These are phyloP conservation scores for Grifola frondosa DNA, from an alignment of 1,284 basidiomycete genomes.

Conservation along the genomic window DNA sequence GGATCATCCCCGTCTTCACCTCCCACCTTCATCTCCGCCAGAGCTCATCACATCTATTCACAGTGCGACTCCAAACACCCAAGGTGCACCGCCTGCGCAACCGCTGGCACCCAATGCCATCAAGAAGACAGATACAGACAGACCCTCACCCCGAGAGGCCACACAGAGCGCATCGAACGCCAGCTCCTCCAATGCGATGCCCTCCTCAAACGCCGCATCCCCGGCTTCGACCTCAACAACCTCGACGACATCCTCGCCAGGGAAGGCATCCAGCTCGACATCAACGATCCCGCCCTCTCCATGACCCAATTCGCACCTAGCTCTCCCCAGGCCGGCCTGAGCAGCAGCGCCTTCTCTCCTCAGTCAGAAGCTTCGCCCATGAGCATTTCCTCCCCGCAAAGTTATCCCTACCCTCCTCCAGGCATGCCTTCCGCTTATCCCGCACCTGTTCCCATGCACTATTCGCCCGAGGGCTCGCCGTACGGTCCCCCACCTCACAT, in stretches of 20 bases:
- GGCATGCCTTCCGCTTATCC: conserved; percentile 29
- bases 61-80: conserved; percentile 85
- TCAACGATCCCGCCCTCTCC: conserved; percentile 26
- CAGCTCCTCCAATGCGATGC: conserved; percentile 69
- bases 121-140: conserved; percentile 80
- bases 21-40: conserved; percentile 25
- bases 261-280: conserved; percentile 59
- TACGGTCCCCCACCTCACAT: conserved; percentile 37
- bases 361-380: conserved; percentile 28
- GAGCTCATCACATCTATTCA: conserved; percentile 20
- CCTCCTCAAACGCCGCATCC: conserved; percentile 65
- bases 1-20: conserved; percentile 60
- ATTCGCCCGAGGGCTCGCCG: conserved; percentile 30
- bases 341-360: conserved; percentile 32
- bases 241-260: conserved; percentile 60
- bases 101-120: conserved; percentile 69
- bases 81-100: conserved; percentile 72
- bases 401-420: conserved; percentile 28
- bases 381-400: conserved; percentile 32
- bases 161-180: conserved; percentile 71
- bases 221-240: conserved; percentile 58
- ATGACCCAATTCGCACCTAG: conserved; percentile 35
- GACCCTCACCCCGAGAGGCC: conserved; percentile 73
- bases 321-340: conserved; percentile 12
- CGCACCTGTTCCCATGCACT: conserved; percentile 26